Evolutionary conservation across 257 asterid genomes (phyloP), one percentile per base, ranked within the genome.

Genomic region (Solanum lycopersicoides): DNA sequence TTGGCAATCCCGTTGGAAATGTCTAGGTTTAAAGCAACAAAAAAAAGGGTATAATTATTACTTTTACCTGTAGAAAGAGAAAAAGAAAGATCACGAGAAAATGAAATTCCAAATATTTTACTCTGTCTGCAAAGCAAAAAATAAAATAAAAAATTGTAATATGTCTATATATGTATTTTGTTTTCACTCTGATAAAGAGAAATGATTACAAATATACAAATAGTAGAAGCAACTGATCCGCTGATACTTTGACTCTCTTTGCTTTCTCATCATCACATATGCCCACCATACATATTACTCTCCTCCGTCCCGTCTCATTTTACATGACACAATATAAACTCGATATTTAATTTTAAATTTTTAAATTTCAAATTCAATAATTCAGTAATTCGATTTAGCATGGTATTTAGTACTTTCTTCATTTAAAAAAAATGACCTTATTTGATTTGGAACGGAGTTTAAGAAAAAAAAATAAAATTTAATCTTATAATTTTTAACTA

Each of bases 171-270:
- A 28, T 45, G 53, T 74, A 37, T 74, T 74, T 74, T 39, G 28
- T 20, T 30, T 73, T 59, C 34, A 69, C 4, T 50, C 66, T 18
- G 28, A 25, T 28, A 4, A 10, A 42, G 23, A 10, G 86, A 90
- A 90, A 90, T 90, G 86, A 90, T 90, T 90, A 86, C 92, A 32
- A 77, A 75, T 76, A 75, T 76, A 86, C 89, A 83, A 90, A 83
- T 75, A 85, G 73, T 77, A 85, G 45, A 50, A 86, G 87, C 89
- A 86, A 80, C 87, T 82, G 87, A 89, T 87, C 86, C 87, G 82
- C 75, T 65, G 88, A 60, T 35, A 12, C 89, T 84, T 50, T 83
- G 87, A 77, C 84, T 83, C 47, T 35, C 28, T 18, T 79, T 32
- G 3, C 21, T 21, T 9, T 87, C 73, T 32, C 69, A 60, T 53